Base-by-base conservation (phyloP, 805 yeast genomes). In the Yarrowia sp. region DNA sequence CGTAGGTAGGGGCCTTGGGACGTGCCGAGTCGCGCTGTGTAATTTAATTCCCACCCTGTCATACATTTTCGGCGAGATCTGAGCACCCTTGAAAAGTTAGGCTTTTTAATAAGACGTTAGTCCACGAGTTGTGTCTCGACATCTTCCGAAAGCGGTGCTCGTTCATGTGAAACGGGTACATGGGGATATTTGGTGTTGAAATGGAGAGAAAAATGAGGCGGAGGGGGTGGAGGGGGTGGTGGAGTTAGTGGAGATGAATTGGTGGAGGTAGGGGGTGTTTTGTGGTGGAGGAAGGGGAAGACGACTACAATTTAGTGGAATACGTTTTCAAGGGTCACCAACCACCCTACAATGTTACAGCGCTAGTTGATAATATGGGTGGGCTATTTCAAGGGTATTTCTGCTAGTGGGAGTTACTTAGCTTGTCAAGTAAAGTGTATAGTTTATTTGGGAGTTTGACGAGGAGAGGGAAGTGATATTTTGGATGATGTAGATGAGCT, bases 161-260 rank as follows among this genome's bases (percentile, higher is more conserved):
- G 20, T 8, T 15, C 53, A 47, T 47, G 53, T 47, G 53, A 47
- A 30, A 47, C 53, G 53, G 53, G 53, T 47, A 30, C 38, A 30
- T 20, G 15, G 53, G 19, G 38, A 38, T 30, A 38, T 46, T 46
- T 46, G 50, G 50, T 12, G 12, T 46, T 9, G 9, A 24, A 6
- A 8, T 24, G 50, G 33, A 8, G 34, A 24, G 50, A 14, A 24
- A 6, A 12, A 46, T 24, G 34, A 24, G 34, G 50, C 34, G 34
- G 34, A 24, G 30, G 17, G 5, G 34, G 50, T 46, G 34, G 50
- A 24, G 17, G 34, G 50, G 34, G 9, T 20, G 14, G 20, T 9
- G 34, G 34, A 10, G 3, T 4, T 4, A 9, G 24, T 10, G 8
- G 8, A 5, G 15, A 8, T 8, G 49, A 12, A 20, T 12, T 12